Conservation (phyloP, 352 stramenopile species). For the Pythium monospermum region DNA sequence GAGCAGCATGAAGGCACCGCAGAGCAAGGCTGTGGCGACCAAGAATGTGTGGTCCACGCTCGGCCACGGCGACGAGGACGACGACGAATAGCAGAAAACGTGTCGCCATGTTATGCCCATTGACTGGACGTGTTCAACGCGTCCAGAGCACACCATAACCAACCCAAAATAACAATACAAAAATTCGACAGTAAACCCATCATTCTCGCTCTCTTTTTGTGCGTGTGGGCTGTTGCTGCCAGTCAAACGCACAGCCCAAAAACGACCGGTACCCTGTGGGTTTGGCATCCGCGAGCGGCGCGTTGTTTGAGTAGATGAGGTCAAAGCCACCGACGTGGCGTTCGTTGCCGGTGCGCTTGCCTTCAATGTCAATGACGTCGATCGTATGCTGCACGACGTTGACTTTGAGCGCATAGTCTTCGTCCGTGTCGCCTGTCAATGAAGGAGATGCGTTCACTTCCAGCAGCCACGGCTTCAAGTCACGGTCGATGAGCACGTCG, state of each 20-base stretch:
- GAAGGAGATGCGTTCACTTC: conserved; percentile 82
- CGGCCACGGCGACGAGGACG: conserved; percentile 56
- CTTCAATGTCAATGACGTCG: conserved; percentile 84
- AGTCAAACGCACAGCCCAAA: conserved; percentile 51
- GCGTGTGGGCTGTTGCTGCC: conserved; percentile 2
- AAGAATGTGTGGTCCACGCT: conserved; percentile 74
- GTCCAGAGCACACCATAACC: too few relatives aligned
- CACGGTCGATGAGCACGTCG: conserved; percentile 81
- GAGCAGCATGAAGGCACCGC: conserved; percentile 59
- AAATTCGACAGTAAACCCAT: background rate
- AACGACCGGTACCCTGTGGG: conserved; percentile 55
- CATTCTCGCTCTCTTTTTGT: background rate
- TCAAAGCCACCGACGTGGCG: conserved; percentile 64
- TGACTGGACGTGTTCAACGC: too few relatives aligned
- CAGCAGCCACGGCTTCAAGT: conserved; percentile 82
- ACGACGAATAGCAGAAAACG: too few relatives aligned
- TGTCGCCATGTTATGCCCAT: too few relatives aligned
- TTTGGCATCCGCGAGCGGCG: conserved; percentile 26
- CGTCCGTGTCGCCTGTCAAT: conserved; percentile 49
- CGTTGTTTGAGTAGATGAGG: conserved; percentile 56
- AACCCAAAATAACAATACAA: too few relatives aligned
- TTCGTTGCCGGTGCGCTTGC: conserved; percentile 33
- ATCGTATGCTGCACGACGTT: conserved; percentile 86
- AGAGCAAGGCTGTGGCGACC: conserved; percentile 51
- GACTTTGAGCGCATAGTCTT: conserved; percentile 84